Percentiles rank a stretch among this genome's conserved stretches.
Conservation (phyloP, 805 yeast genomes). For the Pichia thaimueangensis region DNA sequence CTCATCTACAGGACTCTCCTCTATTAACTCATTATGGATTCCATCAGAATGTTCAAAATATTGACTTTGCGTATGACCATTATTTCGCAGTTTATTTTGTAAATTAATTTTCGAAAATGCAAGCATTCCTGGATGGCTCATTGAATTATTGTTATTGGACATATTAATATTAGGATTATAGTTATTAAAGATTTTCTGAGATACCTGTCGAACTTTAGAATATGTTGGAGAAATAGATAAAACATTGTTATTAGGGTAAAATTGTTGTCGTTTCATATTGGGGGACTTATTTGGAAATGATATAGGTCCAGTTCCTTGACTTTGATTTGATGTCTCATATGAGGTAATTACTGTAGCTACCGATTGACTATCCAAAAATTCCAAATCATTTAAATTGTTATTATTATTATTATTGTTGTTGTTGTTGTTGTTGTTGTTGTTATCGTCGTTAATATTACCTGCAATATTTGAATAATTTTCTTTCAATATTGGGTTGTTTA, state of each 20-base stretch:
- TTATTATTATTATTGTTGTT: background rate
- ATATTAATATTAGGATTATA: conserved; percentile 1
- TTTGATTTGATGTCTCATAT: background rate
- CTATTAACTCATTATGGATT: background rate
- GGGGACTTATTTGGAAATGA: conserved; percentile 13
- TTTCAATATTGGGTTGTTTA: conserved; percentile 1
- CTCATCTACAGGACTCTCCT: background rate
- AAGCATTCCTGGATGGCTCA: background rate
- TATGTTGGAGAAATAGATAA: conserved; percentile 10
- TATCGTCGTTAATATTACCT: background rate
- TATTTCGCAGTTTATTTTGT: background rate
- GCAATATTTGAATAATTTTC: background rate
- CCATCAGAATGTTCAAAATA: background rate
- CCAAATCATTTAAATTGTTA: conserved; percentile 16
- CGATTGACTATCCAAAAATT: conserved; percentile 18
- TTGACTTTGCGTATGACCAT: background rate
- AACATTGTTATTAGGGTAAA: conserved; percentile 1
- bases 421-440: background rate
- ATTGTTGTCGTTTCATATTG: background rate
- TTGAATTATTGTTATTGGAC: background rate
- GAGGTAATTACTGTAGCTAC: conserved; percentile 8
- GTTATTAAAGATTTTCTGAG: conserved; percentile 21
- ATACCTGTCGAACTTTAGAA: conserved; percentile 27
- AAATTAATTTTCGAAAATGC: conserved; percentile 2
- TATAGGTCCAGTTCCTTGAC: too few relatives aligned